Conservation (phyloP, 2,329 filamentous ascomycete species). For the Aspergillus melleus region DNA sequence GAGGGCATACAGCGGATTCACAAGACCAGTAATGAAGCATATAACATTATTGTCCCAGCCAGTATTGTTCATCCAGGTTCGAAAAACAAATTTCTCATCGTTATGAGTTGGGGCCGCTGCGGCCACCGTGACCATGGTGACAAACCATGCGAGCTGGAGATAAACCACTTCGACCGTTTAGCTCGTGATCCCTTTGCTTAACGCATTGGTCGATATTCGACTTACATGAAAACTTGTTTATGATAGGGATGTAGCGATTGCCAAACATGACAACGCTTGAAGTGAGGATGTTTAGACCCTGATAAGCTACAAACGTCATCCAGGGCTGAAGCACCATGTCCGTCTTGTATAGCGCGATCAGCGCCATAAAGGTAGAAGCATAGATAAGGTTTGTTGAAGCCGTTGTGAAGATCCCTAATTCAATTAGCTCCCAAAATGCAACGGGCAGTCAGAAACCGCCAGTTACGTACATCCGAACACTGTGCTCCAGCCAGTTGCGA, state of each 20-base stretch:
- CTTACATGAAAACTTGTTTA: slow-evolving; percentile 47
- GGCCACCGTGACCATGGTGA: slow-evolving; percentile 50
- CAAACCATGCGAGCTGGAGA: slow-evolving; percentile 50
- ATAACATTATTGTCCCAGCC: slow-evolving; percentile 54
- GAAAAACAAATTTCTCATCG: slow-evolving; percentile 52
- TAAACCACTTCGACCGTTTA: slow-evolving; percentile 37
- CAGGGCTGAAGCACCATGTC: slow-evolving; percentile 45
- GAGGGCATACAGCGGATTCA: slow-evolving; percentile 51
- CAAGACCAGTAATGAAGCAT: slow-evolving; percentile 53
- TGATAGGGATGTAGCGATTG: slow-evolving; percentile 44
- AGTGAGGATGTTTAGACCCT: slow-evolving; percentile 44
- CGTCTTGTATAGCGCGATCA: slow-evolving; percentile 45
- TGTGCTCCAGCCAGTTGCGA: slow-evolving; percentile 48
- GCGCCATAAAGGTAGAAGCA: slow-evolving; percentile 43
- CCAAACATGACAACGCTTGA: slow-evolving; percentile 51
- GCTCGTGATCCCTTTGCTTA: not conserved
- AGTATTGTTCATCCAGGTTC: slow-evolving; percentile 54
- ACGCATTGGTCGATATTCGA: not conserved
- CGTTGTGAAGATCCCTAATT: slow-evolving; percentile 46
- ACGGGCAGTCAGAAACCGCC: not conserved
- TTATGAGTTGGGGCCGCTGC: slow-evolving; percentile 50
- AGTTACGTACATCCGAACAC: slow-evolving; percentile 38
- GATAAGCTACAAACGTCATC: slow-evolving; percentile 49
- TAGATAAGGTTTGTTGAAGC: slow-evolving; percentile 49
- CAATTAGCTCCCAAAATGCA: not conserved